phyloP scores from a whole-genome alignment of 2,329 filamentous ascomycete genomes.

The Colletotrichum godetiae region DNA sequence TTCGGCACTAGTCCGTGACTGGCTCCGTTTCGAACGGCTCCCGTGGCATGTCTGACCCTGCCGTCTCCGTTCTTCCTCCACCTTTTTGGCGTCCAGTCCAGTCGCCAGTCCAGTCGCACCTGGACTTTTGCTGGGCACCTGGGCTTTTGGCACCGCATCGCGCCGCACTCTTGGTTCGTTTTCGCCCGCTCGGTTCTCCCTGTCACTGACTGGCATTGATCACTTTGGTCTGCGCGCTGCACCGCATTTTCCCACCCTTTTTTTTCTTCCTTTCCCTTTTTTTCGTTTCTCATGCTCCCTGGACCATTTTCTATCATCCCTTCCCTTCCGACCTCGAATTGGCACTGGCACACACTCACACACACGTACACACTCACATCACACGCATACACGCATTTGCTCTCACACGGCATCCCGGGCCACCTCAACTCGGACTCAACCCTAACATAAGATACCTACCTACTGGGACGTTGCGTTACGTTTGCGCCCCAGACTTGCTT shows the following conservation, averaged over 20 bases:
- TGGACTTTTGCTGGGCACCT: background rate
- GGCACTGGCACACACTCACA: background rate
- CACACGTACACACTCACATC: background rate
- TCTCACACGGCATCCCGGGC: background rate
- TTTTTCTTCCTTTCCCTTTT: background rate
- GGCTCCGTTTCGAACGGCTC: slow-evolving; percentile 9
- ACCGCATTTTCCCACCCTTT: background rate
- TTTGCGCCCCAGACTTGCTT: background rate
- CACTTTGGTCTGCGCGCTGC: background rate
- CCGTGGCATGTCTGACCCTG: background rate
- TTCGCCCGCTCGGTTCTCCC: background rate
- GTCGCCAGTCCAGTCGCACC: background rate
- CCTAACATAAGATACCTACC: no score
- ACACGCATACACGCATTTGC: background rate
- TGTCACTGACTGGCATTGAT: background rate
- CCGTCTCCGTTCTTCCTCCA: background rate
- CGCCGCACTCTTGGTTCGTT: background rate
- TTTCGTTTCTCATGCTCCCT: background rate
- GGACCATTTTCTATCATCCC: background rate
- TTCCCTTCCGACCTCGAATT: background rate
- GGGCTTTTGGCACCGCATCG: background rate
- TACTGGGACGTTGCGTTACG: background rate
- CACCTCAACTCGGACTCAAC: background rate
- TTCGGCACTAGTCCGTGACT: background rate
- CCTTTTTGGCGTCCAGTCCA: background rate